Evolutionary conservation across 2,329 filamentous ascomycete genomes (phyloP), one percentile per base, ranked within the genome.

Genomic region (Microcyclospora pomicola): DNA sequence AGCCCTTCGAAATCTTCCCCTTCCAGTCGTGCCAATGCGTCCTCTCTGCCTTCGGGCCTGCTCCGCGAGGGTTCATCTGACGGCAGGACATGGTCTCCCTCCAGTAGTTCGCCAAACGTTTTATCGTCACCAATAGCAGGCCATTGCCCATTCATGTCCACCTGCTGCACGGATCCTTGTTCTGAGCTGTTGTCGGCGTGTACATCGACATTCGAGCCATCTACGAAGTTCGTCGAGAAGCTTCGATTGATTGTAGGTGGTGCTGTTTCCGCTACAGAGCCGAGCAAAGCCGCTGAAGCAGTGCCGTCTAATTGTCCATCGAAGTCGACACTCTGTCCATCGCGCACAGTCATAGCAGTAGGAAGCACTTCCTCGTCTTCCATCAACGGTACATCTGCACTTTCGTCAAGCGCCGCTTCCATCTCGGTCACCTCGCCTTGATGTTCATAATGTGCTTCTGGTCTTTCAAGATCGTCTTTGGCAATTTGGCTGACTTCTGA

Each of bases 381-480:
- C 32, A 68, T 53, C 30, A 69, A 46, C 4, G 65, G 62, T 9
- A 54, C 59, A 27, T 55, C 51, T 10, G 53, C 57, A 37, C 60
- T 62, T 37, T 68, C 65, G 14, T 61, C 56, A 15, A 65, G 49
- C 15, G 65, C 65, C 15, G 65, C 59, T 36, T 68, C 66, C 44
- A 68, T 49, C 9, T 61, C 52, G 4, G 64, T 63, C 0, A 53
- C 53, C 35, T 65, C 62, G 31, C 66, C 60, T 40, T 70, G 66
- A 41, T 65, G 60, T 40, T 68, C 66, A 45, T 69, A 69, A 31
- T 60, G 49, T 27, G 55, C 55, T 27, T 54, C 54, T 15, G 39
- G 46, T 15, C 10, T 19, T 24, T 35, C 34, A 12, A 24, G 5
- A 43, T 41, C 9, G 55, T 43, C n/a, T 35, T 32, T 16, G 31